These are phyloP conservation scores for Phytophthora tubulina DNA, from an alignment of 352 stramenopile species.

Conservation along the genomic window DNA sequence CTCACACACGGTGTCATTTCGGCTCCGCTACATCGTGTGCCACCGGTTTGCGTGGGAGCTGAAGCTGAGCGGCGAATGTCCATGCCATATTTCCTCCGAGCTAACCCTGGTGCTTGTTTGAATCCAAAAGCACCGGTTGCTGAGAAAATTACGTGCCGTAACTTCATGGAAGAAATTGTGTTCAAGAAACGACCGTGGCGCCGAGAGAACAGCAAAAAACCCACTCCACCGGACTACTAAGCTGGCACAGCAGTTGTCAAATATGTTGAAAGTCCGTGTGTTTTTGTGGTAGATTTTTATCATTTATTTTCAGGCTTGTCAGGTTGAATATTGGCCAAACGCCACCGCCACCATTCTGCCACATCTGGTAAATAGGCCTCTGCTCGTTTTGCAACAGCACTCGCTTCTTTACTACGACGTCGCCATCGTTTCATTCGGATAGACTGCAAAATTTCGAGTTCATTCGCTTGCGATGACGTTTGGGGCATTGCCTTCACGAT, in stretches of 20 bases:
- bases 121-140: conserved; percentile 56
- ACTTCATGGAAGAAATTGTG: conserved; percentile 88
- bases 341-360: conserved; percentile 66
- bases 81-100: conserved; percentile 87
- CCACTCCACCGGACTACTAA: conserved; percentile 62
- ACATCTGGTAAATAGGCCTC: conserved; percentile 46
- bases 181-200: conserved; percentile 87
- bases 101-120: conserved; percentile 59
- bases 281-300: background rate
- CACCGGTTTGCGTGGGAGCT: conserved; percentile 64
- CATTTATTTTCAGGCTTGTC: conserved; percentile 20
- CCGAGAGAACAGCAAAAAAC: conserved; percentile 50
- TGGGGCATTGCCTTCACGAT: conserved; percentile 44
- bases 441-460: conserved; percentile 22
- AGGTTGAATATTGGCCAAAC: conserved; percentile 1
- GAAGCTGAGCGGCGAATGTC: conserved; percentile 83
- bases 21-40: conserved; percentile 80
- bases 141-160: conserved; percentile 68
- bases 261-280: background rate
- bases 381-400: conserved; percentile 20
- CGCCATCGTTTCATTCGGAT: conserved; percentile 36
- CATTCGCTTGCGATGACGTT: conserved; percentile 4
- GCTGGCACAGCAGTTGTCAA: background rate
- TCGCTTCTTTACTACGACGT: conserved; percentile 23
- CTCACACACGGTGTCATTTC: conserved; percentile 80